Evolutionary conservation across 1,284 basidiomycete species (phyloP).

Genomic region (Takashimella koratensis): DNA sequence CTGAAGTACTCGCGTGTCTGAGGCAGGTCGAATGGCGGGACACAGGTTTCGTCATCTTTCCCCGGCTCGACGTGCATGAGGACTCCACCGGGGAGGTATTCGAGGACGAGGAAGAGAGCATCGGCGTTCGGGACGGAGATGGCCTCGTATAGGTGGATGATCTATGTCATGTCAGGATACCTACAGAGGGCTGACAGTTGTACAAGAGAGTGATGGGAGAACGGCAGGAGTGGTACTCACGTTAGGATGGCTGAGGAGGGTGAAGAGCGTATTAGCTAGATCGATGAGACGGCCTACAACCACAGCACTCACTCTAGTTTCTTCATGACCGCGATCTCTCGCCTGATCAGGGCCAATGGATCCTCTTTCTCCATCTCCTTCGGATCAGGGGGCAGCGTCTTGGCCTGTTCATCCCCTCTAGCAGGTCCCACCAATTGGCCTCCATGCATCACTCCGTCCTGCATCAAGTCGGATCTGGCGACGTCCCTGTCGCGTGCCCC

Average conservation of each 20-base stretch:
- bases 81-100: constrained; percentile 53
- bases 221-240: constrained; percentile 33
- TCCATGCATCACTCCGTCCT: constrained; percentile 7
- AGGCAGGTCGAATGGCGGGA: constrained; percentile 32
- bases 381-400: not conserved
- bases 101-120: constrained; percentile 55
- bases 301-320: constrained; percentile 47
- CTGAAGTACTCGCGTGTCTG: constrained; percentile 52
- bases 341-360: constrained; percentile 45
- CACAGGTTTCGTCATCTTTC: constrained; percentile 37
- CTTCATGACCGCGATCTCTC: constrained; percentile 52
- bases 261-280: not conserved
- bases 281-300: no score
- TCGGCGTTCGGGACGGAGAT: constrained; percentile 56
- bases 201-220: no score
- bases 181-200: constrained; percentile 39
- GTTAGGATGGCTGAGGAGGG: constrained; percentile 42
- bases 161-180: no score
- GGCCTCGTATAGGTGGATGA: constrained; percentile 56
- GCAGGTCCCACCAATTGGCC: not conserved
- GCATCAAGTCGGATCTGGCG: no score
- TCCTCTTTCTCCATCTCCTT: constrained; percentile 23
- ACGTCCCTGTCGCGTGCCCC: no score
- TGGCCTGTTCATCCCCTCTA: constrained; percentile 3
- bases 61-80: constrained; percentile 51